These are phyloP conservation scores for Didymella lethalis DNA, from an alignment of 2,329 filamentous ascomycete species.

Conservation along the genomic window DNA sequence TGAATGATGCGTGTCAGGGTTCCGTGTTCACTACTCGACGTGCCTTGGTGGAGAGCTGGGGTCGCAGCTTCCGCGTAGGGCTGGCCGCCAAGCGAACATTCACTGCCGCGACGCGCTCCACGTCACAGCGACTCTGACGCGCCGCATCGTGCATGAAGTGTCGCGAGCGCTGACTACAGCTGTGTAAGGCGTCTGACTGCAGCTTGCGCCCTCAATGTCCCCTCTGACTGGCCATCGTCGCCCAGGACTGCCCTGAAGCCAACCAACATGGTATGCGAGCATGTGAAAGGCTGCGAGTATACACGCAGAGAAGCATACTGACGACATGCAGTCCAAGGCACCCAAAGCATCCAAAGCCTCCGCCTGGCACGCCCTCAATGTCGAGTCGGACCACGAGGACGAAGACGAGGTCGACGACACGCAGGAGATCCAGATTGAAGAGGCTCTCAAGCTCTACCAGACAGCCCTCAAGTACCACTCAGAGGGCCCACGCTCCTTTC, in stretches of 20 bases:
- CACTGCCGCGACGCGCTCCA: conserved; percentile 19
- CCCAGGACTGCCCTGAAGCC: conserved; percentile 7
- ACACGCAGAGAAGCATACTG: conserved; percentile 2
- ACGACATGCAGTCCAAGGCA: conserved; percentile 45
- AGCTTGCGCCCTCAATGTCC: conserved; percentile 16
- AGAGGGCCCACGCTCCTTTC: conserved; percentile 78
- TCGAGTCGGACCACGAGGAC: conserved; percentile 88
- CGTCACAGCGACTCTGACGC: conserved; percentile 12
- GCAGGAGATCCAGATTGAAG: conserved; percentile 95
- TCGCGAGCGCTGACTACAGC: neutral
- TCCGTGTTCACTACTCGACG: conserved; percentile 24
- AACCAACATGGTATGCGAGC: conserved; percentile 18
- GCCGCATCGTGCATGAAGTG: neutral
- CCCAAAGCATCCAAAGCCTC: conserved; percentile 29
- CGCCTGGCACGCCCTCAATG: conserved; percentile 85
- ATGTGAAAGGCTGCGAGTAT: conserved; percentile 9
- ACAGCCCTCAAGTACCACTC: conserved; percentile 89
- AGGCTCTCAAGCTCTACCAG: conserved; percentile 94
- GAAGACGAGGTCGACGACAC: conserved; percentile 95
- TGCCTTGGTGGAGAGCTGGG: conserved; percentile 26
- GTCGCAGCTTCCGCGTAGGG: conserved; percentile 29
- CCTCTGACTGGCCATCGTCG: conserved; percentile 5
- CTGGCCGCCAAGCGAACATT: conserved; percentile 24
- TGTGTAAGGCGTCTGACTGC: conserved; percentile 8
- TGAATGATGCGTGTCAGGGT: conserved; percentile 26